Conservation (phyloP, 305 asterid genomes). For the Stenogyne calaminthoides region DNA sequence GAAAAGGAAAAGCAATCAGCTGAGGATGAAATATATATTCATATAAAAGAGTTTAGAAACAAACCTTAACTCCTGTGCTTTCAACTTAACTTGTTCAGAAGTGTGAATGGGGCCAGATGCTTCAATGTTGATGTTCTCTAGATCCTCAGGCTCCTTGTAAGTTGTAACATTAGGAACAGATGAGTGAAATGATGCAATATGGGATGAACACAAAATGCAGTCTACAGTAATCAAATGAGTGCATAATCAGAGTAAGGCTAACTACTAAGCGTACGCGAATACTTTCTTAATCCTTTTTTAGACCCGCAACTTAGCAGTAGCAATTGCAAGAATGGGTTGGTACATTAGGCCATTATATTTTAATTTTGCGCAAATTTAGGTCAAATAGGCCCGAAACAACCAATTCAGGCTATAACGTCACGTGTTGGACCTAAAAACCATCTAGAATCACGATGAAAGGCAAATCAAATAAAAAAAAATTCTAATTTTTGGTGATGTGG, state of each 20-base stretch:
- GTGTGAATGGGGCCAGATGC: conserved; percentile 33
- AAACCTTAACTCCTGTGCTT: conserved; percentile 65
- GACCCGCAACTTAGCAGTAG: no score
- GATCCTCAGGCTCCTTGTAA: conserved; percentile 39
- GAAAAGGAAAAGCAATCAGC: conserved; percentile 16
- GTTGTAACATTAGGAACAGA: conserved; percentile 22
- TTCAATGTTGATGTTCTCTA: conserved; percentile 50
- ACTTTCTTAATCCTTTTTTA: no score
- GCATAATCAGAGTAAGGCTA: not conserved
- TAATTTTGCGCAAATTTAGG: no score
- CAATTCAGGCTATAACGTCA: no score
- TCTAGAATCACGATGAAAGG: no score
- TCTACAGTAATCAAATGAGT: not conserved
- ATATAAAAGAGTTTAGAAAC: conserved; percentile 22
- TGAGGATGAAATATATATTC: not conserved
- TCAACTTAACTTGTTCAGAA: conserved; percentile 60
- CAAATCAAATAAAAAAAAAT: no score
- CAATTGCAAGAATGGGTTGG: no score
- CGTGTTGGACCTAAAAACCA: no score
- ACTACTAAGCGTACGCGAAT: not conserved
- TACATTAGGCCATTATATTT: no score
- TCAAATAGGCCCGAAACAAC: no score
- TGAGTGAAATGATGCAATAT: conserved; percentile 20
- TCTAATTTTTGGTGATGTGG: no score
- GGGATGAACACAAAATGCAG: not conserved